Evolutionary conservation across 2,329 filamentous ascomycete genomes (phyloP).

Genomic region (Epichloe baconii): DNA sequence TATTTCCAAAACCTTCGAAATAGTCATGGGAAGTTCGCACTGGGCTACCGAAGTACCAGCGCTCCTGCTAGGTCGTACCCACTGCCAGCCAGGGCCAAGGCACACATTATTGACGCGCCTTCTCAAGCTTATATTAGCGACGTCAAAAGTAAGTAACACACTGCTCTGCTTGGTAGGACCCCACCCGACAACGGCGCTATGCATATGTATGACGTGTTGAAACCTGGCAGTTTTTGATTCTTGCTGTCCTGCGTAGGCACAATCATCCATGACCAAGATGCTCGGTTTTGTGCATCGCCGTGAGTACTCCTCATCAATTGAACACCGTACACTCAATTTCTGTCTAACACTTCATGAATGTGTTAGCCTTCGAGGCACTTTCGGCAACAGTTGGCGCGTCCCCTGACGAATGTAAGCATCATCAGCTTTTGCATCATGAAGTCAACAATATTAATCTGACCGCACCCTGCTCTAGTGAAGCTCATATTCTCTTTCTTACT

Average conservation of each 20-base stretch:
- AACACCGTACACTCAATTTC: not conserved
- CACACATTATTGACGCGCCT: too few species aligned
- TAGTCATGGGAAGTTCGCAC: not conserved
- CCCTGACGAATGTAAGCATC: slow-evolving; percentile 24
- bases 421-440: not conserved
- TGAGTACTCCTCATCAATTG: slow-evolving; percentile 6
- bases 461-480: slow-evolving; percentile 53
- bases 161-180: too few species aligned
- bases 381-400: slow-evolving; percentile 21
- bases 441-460: not conserved
- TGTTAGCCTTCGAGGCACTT: slow-evolving; percentile 21
- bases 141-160: too few species aligned
- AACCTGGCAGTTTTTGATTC: not conserved
- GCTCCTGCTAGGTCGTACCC: too few species aligned
- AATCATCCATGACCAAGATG: slow-evolving; percentile 6
- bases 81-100: too few species aligned
- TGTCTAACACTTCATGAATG: not conserved
- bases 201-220: not conserved
- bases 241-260: not conserved
- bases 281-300: slow-evolving; percentile 12
- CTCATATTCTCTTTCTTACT: slow-evolving; percentile 81
- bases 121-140: too few species aligned
- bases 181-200: not conserved
- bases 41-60: not conserved
- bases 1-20: too few species aligned